Base-by-base conservation (phyloP, 148 eudicot genomes). In the Rhododendron ovatum region DNA sequence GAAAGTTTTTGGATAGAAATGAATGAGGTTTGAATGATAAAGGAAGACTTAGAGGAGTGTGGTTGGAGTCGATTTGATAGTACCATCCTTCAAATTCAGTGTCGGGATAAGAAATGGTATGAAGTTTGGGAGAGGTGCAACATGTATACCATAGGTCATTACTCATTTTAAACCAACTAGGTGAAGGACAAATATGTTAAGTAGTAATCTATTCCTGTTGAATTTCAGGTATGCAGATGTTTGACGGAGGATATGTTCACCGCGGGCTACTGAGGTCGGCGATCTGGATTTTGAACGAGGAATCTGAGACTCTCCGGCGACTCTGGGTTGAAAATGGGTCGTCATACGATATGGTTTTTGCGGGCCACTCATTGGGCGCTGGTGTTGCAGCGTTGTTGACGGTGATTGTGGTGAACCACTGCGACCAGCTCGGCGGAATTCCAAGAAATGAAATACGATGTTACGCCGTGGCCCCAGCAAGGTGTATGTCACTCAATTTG, bases 401-500 rank as follows among this genome's bases (percentile, higher is more conserved):
- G 15, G 88, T 86, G 63, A 82, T 86, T 22, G 88, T 35, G 63
- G 88, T 76, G 82, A 86, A 88, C 82, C 98, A 95, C 48, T 80
- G 93, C 17, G 90, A 91, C 80, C 78, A 81, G 83, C 75, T 95
- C 1, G 98, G 96, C 1, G 98, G 99, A 41, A 87, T 96, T 81
- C 95, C 96, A 0, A 89, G 98, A 90, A 80, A 74, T 71, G 82
- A 86, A 81, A 86, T 95, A 4, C 67, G 82, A 88, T 95, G 98
- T 73, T 95, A 94, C 48, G 87, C 98, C 0, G 80, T 96, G 76
- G 99, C 99, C 24, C 98, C 99, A 0, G 95, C 96, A 0, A 67
- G 99, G 84, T 95, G 99, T 90, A 93, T 96, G 98, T 96, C 99
- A 55, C 92, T 96, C 78, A 96, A 95, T 90, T 90, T 96, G 88